Conservation (phyloP, 2,329 filamentous ascomycete species). For the Fusarium circinatum region DNA sequence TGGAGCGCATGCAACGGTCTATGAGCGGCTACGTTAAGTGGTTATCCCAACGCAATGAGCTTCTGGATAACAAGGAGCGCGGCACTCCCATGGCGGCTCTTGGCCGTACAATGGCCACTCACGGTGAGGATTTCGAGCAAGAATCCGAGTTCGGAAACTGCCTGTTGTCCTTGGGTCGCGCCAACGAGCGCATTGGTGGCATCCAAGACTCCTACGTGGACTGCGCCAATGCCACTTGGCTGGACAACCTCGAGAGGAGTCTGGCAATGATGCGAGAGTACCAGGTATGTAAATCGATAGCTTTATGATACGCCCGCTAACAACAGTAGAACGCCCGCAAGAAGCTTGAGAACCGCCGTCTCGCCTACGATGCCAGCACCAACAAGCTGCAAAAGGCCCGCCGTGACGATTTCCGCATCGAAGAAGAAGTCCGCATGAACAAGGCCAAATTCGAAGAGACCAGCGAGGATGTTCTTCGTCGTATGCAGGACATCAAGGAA, state of each 20-base stretch:
- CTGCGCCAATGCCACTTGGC: conserved; percentile 83
- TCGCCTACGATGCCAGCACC: conserved; percentile 91
- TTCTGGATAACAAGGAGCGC: conserved; percentile 86
- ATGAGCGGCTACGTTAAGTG: conserved; percentile 90
- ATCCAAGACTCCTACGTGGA: conserved; percentile 86
- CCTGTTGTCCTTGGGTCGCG: conserved; percentile 80
- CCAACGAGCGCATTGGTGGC: conserved; percentile 87
- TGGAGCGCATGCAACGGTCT: conserved; percentile 88
- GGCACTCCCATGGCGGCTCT: conserved; percentile 81
- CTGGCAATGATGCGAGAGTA: conserved; percentile 98
- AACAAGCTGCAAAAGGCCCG: conserved; percentile 93
- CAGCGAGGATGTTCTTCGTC: conserved; percentile 87
- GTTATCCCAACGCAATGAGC: conserved; percentile 83
- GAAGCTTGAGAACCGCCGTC: conserved; percentile 89
- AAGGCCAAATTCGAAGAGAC: conserved; percentile 98
- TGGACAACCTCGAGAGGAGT: conserved; percentile 90
- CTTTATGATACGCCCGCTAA: conserved; percentile 8
- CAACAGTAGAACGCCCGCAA: conserved; percentile 76
- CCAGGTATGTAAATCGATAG: conserved; percentile 69
- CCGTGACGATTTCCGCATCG: conserved; percentile 90
- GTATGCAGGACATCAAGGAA: conserved; percentile 98
- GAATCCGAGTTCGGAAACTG: conserved; percentile 93
- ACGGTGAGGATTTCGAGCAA: conserved; percentile 91
- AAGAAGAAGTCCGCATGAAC: conserved; percentile 89
- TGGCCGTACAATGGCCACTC: conserved; percentile 84